Base-by-base conservation (phyloP, 2,329 filamentous ascomycete genomes). In the Chaetomiaceae sp. region DNA sequence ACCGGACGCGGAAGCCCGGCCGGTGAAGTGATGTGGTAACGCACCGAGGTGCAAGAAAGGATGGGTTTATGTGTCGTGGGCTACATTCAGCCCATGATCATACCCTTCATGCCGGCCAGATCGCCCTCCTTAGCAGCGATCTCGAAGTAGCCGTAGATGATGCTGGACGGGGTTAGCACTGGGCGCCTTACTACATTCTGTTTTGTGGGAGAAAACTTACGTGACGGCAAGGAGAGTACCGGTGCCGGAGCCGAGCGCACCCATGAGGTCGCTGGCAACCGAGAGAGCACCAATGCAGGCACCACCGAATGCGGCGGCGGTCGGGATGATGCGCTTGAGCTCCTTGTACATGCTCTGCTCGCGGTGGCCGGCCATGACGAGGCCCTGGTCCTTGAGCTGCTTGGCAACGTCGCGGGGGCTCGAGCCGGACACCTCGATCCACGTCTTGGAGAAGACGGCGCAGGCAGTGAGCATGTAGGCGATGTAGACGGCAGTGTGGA, bases 261-360 rank as follows among this genome's bases (percentile, higher is more conserved):
- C 93, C 72, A 97, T 83, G 58, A 99, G 85, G 73, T 99, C 93
- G 70, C 89, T 95, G 66, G 87, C 85, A 65, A 99, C 92, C 46
- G 92, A 97, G 59, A 99, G 84, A 62, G 88, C 92, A 77, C 93
- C 93, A 77, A 99, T 99, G 79, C 92, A 97, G 61, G 93, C 93
- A 80, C 93, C 93, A 73, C 95, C 93, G 62, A 99, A 99, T 64
- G 95, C 93, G 59, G 93, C 93, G 56, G 93, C 95, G 55, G 93
- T 97, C 58, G 93, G 95, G 60, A 99, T 99, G 65, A 99, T 93
- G 66, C 93, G 87, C 87, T 99, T 99, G 59, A 99, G 83, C 76
- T 99, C 93, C 81, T 95, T 95, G 84, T 99, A 99, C 93, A 99
- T 99, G 79, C 88, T 95, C 81, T 97, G 92, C 73, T 99, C 95